Evolutionary conservation across 495 filamentous ascomycete species (phyloP).

Genomic region (Gamarada debralockiae): DNA sequence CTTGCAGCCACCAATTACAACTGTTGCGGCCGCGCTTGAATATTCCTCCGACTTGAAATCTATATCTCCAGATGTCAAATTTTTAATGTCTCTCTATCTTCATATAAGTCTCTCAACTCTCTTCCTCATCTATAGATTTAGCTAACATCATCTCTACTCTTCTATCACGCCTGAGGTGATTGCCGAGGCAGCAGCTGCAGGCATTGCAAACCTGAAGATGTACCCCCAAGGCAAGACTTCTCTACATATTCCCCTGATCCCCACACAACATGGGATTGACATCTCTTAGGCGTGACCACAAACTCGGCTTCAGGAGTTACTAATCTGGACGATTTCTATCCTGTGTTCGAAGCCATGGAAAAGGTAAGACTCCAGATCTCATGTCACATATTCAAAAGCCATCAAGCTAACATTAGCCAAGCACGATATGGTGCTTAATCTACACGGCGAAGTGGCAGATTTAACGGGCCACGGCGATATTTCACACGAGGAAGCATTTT

Average conservation of each 20-base stretch:
- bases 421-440: constrained; percentile 49
- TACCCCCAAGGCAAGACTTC: constrained; percentile 48
- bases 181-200: constrained; percentile 61
- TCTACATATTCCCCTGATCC: background rate
- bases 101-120: background rate
- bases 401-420: constrained; percentile 36
- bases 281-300: constrained; percentile 54
- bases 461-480: constrained; percentile 69
- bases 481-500: constrained; percentile 61
- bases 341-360: constrained; percentile 75
- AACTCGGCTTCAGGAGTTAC: constrained; percentile 81
- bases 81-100: constrained; percentile 86
- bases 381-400: background rate
- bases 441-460: constrained; percentile 54
- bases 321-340: constrained; percentile 65
- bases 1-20: constrained; percentile 63
- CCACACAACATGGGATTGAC: background rate
- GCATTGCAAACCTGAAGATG: constrained; percentile 65
- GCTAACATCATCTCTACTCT: constrained; percentile 29
- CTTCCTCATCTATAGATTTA: background rate
- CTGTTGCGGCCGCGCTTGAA: constrained; percentile 65
- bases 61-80: constrained; percentile 69
- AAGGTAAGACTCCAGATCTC: constrained; percentile 7
- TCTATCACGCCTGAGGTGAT: constrained; percentile 76
- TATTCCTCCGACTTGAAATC: constrained; percentile 64